A percentile compares a stretch with the other conserved stretches of the same genome.
Conservation (phyloP, 108 stramenopile genomes). For the Nannochloropsis salina region DNA sequence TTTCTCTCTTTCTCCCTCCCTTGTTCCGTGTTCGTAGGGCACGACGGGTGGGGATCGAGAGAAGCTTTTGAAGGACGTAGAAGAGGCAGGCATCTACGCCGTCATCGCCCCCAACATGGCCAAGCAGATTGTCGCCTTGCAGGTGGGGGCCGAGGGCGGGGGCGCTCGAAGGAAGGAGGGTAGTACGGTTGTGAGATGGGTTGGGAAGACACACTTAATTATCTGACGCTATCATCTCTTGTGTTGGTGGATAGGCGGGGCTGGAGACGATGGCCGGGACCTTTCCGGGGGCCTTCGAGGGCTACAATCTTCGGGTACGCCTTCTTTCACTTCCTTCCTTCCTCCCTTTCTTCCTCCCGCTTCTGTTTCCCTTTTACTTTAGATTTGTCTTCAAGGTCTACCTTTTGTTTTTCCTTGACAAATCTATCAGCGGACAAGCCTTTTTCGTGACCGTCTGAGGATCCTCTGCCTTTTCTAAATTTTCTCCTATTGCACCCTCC, state of each 20-base stretch:
- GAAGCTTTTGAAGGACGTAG: conserved; percentile 55
- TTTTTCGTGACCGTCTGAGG: too few species aligned
- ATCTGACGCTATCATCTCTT: not conserved
- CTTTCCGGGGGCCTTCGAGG: conserved; percentile 84
- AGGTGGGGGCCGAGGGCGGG: conserved; percentile 41
- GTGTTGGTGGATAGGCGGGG: conserved; percentile 62
- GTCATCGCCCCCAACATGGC: conserved; percentile 99
- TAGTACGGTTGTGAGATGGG: not conserved
- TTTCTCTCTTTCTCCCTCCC: not conserved
- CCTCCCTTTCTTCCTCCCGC: not conserved
- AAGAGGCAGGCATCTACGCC: conserved; percentile 67
- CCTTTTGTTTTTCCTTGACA: too few species aligned
- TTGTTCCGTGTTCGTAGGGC: not conserved
- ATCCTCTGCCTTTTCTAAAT: not conserved
- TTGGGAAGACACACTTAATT: not conserved
- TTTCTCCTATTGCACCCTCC: not conserved
- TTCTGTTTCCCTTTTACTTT: not conserved
- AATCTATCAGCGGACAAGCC: too few species aligned
- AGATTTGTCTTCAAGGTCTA: not conserved
- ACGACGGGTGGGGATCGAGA: conserved; percentile 82
- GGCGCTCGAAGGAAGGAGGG: not conserved
- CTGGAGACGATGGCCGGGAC: conserved; percentile 76
- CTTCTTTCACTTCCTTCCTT: not conserved
- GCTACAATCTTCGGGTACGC: conserved; percentile 75
- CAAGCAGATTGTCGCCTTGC: conserved; percentile 98